These are phyloP conservation scores for Penicillium palitans DNA, from an alignment of 2,329 filamentous ascomycete species.

Conservation along the genomic window DNA sequence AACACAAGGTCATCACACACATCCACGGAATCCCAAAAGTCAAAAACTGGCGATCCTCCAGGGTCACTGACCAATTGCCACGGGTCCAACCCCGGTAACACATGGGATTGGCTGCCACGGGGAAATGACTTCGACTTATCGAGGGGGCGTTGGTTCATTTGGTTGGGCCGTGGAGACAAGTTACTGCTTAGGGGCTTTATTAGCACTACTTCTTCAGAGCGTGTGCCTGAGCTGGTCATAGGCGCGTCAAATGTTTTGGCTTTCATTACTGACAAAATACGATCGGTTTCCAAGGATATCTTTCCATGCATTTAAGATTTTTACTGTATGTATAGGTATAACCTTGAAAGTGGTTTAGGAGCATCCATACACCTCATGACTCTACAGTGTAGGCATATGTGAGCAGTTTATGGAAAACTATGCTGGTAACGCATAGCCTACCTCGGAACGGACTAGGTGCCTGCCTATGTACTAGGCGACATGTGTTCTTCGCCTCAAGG, in stretches of 20 bases:
- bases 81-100: conserved; percentile 1
- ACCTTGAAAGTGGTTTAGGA: neutral
- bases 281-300: neutral
- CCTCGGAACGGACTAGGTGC: neutral
- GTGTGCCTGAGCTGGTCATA: conserved; percentile 26
- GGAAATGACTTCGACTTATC: conserved; percentile 28
- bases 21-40: conserved; percentile 11
- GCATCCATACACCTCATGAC: neutral
- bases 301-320: neutral
- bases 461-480: neutral
- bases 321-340: neutral
- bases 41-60: conserved; percentile 27
- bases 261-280: neutral
- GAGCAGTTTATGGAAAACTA: neutral
- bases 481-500: neutral
- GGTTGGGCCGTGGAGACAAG: conserved; percentile 31
- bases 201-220: conserved; percentile 1
- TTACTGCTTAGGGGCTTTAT: conserved; percentile 5
- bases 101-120: conserved; percentile 20
- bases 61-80: conserved; percentile 22
- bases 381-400: neutral
- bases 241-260: conserved; percentile 20
- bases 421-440: neutral
- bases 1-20: neutral
- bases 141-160: conserved; percentile 16